phyloP scores from a whole-genome alignment of 257 asterid species.

The Anisodus tanguticus region DNA sequence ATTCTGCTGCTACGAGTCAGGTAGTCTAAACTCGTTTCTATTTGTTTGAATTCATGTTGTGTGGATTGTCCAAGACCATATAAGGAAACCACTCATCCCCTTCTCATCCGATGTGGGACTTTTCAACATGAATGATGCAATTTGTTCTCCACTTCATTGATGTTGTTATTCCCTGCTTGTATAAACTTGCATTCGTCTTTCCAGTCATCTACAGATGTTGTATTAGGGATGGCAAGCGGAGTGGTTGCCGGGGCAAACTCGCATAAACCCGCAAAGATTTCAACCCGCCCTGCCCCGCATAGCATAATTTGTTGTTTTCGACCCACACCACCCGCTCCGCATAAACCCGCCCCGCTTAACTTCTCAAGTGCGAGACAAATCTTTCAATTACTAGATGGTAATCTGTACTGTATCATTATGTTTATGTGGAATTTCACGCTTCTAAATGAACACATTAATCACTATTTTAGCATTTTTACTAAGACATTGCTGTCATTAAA shows the following conservation, averaged over 20 bases:
- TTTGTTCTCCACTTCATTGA: too few species aligned
- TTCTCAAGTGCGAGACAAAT: too few species aligned
- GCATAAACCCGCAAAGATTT: too few species aligned
- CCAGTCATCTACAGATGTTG: background rate
- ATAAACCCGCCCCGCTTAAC: too few species aligned
- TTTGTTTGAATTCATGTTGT: background rate
- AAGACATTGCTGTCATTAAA: background rate
- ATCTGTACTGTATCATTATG: background rate
- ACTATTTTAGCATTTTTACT: background rate
- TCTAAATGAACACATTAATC: background rate
- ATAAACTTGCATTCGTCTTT: background rate
- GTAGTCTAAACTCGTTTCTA: conserved; percentile 24
- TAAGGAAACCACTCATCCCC: background rate
- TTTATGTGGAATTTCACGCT: background rate
- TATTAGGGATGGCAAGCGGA: too few species aligned
- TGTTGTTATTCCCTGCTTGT: background rate
- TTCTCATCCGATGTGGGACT: background rate
- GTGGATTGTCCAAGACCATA: too few species aligned
- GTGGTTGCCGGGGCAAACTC: too few species aligned
- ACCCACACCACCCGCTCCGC: too few species aligned
- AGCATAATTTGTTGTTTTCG: too few species aligned
- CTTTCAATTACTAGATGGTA: too few species aligned
- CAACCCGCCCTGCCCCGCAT: too few species aligned
- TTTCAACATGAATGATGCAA: too few species aligned
- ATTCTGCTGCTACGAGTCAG: conserved; percentile 74